A percentile compares a stretch with the other conserved stretches of the same genome.
Conservation (phyloP, 2,329 filamentous ascomycete genomes). For the Monosporascus sp. region DNA sequence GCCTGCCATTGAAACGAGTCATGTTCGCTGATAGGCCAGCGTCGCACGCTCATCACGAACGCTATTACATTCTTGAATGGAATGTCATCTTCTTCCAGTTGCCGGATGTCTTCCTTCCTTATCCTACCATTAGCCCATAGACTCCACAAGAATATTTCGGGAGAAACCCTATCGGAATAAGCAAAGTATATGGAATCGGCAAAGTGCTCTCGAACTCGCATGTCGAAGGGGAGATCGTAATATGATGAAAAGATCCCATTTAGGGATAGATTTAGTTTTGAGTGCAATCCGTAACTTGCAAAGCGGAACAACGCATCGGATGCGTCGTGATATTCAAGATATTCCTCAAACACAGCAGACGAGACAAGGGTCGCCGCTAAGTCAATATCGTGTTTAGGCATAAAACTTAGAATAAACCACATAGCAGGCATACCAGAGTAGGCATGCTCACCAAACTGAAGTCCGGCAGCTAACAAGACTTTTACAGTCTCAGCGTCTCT, state of each 20-base stretch:
- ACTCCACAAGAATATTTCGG: neutral
- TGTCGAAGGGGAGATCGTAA: neutral
- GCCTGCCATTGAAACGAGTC: neutral
- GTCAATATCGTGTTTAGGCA: neutral
- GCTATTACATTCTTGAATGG: neutral
- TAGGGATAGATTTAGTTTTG: neutral
- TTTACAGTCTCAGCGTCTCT: neutral
- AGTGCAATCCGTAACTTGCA: neutral
- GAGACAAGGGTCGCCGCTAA: neutral
- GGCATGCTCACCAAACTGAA: neutral
- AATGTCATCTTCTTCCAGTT: neutral
- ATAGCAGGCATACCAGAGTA: fast-evolving
- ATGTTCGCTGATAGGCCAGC: neutral
- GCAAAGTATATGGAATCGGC: fast-evolving
- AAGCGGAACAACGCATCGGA: neutral
- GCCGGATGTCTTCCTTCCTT: neutral
- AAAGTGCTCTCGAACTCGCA: neutral
- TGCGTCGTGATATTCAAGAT: neutral
- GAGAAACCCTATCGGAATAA: neutral
- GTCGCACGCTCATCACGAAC: neutral
- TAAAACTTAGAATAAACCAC: too few species aligned
- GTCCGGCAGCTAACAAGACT: neutral
- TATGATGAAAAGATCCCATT: neutral
- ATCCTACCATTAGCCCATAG: neutral
- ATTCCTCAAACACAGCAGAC: neutral